Conservation (phyloP, 257 asterid genomes). For the Solanum clarkiae region DNA sequence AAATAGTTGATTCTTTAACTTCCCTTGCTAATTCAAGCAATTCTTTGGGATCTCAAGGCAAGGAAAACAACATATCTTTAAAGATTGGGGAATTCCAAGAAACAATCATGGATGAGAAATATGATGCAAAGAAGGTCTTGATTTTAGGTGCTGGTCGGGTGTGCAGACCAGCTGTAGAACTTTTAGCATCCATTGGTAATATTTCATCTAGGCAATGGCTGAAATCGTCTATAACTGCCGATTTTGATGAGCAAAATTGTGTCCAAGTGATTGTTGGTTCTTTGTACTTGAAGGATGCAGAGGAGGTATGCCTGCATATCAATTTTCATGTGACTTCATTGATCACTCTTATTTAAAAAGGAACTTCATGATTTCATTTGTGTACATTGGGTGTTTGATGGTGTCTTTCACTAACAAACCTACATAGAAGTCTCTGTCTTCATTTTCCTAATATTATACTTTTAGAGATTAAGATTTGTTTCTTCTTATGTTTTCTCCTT, state of each 20-base stretch:
- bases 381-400: not conserved
- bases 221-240: conserved; percentile 23
- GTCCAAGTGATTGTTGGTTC: conserved; percentile 78
- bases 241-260: conserved; percentile 32
- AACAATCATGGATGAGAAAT: conserved; percentile 20
- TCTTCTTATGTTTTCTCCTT: not conserved
- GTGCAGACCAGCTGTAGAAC: conserved; percentile 90
- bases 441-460: not conserved
- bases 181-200: conserved; percentile 55
- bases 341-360: not conserved
- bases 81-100: conserved; percentile 44
- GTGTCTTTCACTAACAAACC: not conserved
- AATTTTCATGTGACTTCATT: not conserved
- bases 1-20: conserved; percentile 60
- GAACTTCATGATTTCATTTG: not conserved
- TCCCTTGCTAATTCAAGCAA: conserved; percentile 53
- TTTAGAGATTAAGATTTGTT: not conserved
- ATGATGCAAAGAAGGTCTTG: conserved; percentile 33
- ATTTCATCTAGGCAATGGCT: conserved; percentile 31
- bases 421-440: not conserved
- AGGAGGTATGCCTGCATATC: conserved; percentile 47
- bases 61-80: conserved; percentile 31
- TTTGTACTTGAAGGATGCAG: conserved; percentile 81
- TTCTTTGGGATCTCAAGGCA: conserved; percentile 10
- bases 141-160: conserved; percentile 97